phyloP scores from a whole-genome alignment of 179 eudicot genomes.

The Vitellaria paradoxa region DNA sequence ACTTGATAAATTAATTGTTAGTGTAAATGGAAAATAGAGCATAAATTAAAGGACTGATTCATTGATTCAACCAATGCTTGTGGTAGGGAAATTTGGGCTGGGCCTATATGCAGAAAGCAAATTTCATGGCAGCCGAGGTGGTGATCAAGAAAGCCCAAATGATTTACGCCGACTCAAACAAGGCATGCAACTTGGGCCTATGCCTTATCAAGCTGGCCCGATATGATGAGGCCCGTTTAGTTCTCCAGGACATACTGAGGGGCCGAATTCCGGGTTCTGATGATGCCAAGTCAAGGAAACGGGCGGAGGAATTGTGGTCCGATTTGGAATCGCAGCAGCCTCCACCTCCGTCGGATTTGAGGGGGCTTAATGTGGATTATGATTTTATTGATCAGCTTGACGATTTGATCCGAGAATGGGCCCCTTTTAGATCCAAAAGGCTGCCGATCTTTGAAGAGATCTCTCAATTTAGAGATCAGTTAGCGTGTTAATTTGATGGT shows the following conservation, averaged over 20 bases:
- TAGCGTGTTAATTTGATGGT: conserved; percentile 51
- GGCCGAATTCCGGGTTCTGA: conserved; percentile 57
- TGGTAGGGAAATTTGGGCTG: conserved; percentile 83
- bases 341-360: conserved; percentile 17
- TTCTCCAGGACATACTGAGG: conserved; percentile 47
- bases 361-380: conserved; percentile 47
- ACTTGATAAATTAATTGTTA: no score
- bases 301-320: conserved; percentile 58
- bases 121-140: conserved; percentile 72
- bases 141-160: conserved; percentile 78
- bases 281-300: conserved; percentile 40
- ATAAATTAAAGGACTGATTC: no score
- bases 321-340: conserved; percentile 55
- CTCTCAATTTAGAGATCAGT: conserved; percentile 63
- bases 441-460: conserved; percentile 90
- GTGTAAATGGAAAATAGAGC: no score
- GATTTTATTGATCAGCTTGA: conserved; percentile 57
- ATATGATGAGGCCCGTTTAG: conserved; percentile 45
- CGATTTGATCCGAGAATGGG: conserved; percentile 43
- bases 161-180: conserved; percentile 78
- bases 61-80: not conserved
- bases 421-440: conserved; percentile 48
- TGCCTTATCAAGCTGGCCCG: conserved; percentile 67
- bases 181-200: conserved; percentile 72
- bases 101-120: conserved; percentile 82